Evolutionary conservation across 345 rosid genomes (phyloP), one percentile per base, ranked within the genome.

Genomic region (Erodium maritimum): DNA sequence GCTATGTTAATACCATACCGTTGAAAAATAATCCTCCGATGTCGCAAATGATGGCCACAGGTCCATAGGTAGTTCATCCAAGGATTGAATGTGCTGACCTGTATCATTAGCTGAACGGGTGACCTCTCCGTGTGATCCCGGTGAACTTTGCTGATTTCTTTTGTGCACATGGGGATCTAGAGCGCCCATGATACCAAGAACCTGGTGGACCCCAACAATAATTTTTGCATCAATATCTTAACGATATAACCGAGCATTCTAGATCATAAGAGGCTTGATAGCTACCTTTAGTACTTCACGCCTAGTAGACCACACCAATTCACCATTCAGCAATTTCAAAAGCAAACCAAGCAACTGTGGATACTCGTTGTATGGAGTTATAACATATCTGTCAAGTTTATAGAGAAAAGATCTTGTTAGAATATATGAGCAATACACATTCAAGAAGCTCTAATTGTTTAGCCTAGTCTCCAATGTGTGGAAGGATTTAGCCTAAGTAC

Each of bases 111-210:
- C 85, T 59, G 95, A 84, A 59, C 85, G 96, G 25, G 79, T 67
- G 70, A 83, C 90, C 72, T 93, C 99, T 55, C 97, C 96, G 69
- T 89, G 95, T 25, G 90, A 76, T 57, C 91, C 95, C 58, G 90
- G 78, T 67, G 82, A 63, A 59, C 68, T 77, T 65, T 73, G 91
- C 66, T 93, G 99, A 76, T 90, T 93, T 66, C 84, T 78, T 74
- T 93, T 93, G 69, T 90, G 95, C 18, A 67, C 81, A 76, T 87
- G 96, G 54, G 99, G 99, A 87, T 93, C 99, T 68, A 93, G 71
- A 71, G 99, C 99, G 59, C 96, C 99, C 91, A 93, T 87, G 65
- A 93, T 93, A 61, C 99, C 99, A 63, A 93, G 95, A 53, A 93
- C 99, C 99, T 93, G 81, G 66, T 23, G 19, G 63, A 58, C 61